Base-by-base conservation (phyloP, 2,329 filamentous ascomycete genomes). In the Annulohypoxylon truncatum region DNA sequence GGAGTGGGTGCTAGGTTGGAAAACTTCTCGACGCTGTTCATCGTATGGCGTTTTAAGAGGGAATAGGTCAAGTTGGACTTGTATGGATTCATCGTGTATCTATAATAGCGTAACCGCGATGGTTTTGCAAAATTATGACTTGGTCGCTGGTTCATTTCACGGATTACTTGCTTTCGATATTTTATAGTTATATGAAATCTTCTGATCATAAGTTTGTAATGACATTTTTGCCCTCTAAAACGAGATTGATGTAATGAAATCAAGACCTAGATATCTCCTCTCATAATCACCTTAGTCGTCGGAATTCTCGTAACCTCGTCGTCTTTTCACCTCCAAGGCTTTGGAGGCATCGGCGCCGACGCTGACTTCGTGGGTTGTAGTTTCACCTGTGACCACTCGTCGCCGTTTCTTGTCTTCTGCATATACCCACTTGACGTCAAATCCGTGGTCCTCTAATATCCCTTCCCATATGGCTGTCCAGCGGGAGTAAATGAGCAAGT, bases 351-450 rank as follows among this genome's bases (percentile, higher is more conserved):
- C 64, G 18, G 57, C 40, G 3, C 47, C 29, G 3, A 61, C 10
- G 3, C 20, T 53, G 18, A 71, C 58, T 31, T 72, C 64, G 53
- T 72, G 71, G 31, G 71, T 58, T 35, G 71, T 71, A 22, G 68
- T 67, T 26, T 70, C 51, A 15, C 66, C 69, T 18, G 33, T 46
- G 8, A 42, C 33, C 10, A 62, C 51, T 4, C 59, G 56, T 35
- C 48, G 52, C 28, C 71, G 64, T 47, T 62, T 56, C 9, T 66
- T 42, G 13, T 67, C 15, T 51, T 71, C 71, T 13, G 57, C n/a
- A 5, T 40, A 50, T 10, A 66, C 71, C 71, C 68, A 71, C 2
- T 22, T 31, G 0, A 66, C 50, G 35, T 73, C 66, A 40, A 72
- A 71, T 1, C 57, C 62, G 20, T 68, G 31, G 1, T 68, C 62